phyloP scores from a whole-genome alignment of 176 grass and related monocot species.

The Oropetium thomaeum region DNA sequence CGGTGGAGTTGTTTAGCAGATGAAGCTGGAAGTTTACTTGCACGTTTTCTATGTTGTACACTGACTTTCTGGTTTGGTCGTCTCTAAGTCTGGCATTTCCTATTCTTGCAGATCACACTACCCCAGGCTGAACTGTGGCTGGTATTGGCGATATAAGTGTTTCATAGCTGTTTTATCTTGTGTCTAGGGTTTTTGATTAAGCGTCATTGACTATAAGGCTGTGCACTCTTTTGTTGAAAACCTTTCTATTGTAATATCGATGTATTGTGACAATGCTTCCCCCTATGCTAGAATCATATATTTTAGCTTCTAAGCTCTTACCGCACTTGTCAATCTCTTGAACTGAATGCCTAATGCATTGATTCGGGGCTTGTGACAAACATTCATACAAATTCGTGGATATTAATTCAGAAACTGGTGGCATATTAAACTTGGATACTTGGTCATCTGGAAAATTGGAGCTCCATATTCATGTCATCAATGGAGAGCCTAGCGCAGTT shows the following conservation, averaged over 20 bases:
- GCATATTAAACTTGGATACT: constrained; percentile 69
- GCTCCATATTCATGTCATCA: constrained; percentile 49
- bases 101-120: constrained; percentile 51
- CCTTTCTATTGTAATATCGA: constrained; percentile 75
- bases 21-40: neutral
- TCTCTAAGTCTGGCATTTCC: constrained; percentile 44
- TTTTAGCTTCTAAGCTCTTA: constrained; percentile 74
- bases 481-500: constrained; percentile 99
- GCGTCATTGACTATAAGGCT: constrained; percentile 31
- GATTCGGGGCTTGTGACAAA: constrained; percentile 46
- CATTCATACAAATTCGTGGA: constrained; percentile 72
- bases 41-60: constrained; percentile 10
- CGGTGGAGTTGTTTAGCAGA: neutral
- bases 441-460: constrained; percentile 62
- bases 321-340: constrained; percentile 45
- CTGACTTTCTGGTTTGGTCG: constrained; percentile 13
- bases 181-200: constrained; percentile 41
- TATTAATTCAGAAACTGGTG: constrained; percentile 68
- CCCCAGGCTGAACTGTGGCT: constrained; percentile 43
- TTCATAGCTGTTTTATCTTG: constrained; percentile 49
- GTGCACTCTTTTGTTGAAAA: constrained; percentile 54
- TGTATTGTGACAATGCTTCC: constrained; percentile 85
- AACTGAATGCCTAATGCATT: constrained; percentile 52
- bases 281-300: constrained; percentile 76
- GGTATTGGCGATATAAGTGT: constrained; percentile 47